phyloP scores from a whole-genome alignment of 2,329 filamentous ascomycete species.

The Botrytis hyacinthi region DNA sequence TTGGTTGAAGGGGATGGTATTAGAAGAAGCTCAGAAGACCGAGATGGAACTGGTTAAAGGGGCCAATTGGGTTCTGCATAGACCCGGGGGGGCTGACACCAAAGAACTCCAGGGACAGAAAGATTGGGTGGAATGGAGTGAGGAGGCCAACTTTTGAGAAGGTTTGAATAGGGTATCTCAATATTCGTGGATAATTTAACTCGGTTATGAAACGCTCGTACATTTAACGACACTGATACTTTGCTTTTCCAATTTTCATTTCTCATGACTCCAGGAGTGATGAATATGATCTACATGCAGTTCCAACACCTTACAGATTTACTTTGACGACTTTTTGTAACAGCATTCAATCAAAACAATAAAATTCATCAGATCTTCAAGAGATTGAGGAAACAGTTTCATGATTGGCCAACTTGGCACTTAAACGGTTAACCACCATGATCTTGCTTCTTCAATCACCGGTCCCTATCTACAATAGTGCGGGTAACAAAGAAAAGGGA shows the following conservation, averaged over 20 bases:
- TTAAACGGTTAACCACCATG: slow-evolving; percentile 24
- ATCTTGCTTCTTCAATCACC: slow-evolving; percentile 28
- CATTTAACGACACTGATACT: not conserved
- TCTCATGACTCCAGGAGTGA: not conserved
- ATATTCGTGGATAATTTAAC: not conserved
- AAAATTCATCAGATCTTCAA: not conserved
- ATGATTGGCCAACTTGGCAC: slow-evolving; percentile 17
- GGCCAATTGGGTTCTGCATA: slow-evolving; percentile 42
- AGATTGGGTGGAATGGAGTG: slow-evolving; percentile 15
- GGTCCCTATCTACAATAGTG: slow-evolving; percentile 65
- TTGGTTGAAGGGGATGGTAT: slow-evolving; percentile 48
- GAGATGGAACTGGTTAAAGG: slow-evolving; percentile 46
- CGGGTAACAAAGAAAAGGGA: slow-evolving; percentile 54
- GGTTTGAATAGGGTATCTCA: not conserved
- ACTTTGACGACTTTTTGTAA: not conserved
- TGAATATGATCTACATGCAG: not conserved
- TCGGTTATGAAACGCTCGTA: not conserved
- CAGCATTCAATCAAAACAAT: slow-evolving; percentile 4
- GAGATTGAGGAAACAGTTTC: slow-evolving; percentile 6
- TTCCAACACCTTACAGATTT: not conserved
- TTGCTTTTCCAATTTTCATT: not conserved
- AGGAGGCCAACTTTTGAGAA: not conserved
- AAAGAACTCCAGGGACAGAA: not conserved
- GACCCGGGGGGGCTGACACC: not conserved
- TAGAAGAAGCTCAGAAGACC: slow-evolving; percentile 43